Evolutionary conservation across 202 grass and related monocot species (phyloP), one percentile per base, ranked within the genome.

Genomic region (Elaeis oleifera): DNA sequence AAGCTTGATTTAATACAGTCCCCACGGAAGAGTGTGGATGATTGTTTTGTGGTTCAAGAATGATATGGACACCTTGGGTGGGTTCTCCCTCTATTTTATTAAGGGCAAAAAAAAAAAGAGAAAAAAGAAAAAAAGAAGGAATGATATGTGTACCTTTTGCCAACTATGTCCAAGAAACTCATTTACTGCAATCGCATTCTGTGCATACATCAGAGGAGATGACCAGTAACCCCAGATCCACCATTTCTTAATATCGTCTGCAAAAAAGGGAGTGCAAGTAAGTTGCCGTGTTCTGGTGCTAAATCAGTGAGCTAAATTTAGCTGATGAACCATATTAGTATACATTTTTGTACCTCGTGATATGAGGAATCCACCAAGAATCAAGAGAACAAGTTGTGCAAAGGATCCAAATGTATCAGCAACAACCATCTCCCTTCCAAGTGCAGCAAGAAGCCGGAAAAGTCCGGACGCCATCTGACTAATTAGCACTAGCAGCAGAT

Each of bases 331-430:
- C 32, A 9, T 7, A 54, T 54, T 20, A 29, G 50, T 36, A 24
- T 16, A 2, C 3, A 18, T 50, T 44, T 54, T 58, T 27, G 53
- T 82, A 95, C 90, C 90, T 78, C 91, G 78, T 73, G 87, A 75
- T 80, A 96, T 88, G 65, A 90, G 72, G 79, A 90, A 96, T 70
- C 91, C 91, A 69, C 91, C 91, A 18, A 96, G 87, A 76, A 96
- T 75, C 53, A 90, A 73, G 71, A 96, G 87, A 77, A 96, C 62
- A 80, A 96, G 81, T 68, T 96, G 91, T 31, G 91, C 87, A 67
- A 96, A 96, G 56, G 91, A 76, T 23, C 91, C 91, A 50, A 96
- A 96, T 0, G 91, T 96, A 67, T 96, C 91, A 51, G 91, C 91
- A 24, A 88, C 87, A 65, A 96, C 91, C 91, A 96, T 96, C 36